Percentiles rank a stretch among this genome's conserved stretches.
Conservation (phyloP, 495 filamentous ascomycete genomes). For the Pyrenopolyporus hunteri region DNA sequence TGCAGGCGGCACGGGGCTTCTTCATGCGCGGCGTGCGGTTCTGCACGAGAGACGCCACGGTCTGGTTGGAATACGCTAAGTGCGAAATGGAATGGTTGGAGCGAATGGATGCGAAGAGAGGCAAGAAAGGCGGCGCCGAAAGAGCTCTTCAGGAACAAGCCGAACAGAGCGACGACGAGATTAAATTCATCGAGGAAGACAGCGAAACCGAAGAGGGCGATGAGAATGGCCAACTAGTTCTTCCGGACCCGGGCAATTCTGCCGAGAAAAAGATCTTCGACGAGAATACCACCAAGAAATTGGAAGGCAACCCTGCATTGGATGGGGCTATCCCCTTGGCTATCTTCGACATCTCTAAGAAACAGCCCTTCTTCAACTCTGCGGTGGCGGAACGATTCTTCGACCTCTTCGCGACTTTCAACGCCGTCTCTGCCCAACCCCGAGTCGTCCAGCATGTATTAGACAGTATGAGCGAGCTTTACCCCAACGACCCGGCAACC, state of each 20-base stretch:
- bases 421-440: constrained; percentile 63
- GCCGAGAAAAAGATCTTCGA: constrained; percentile 56
- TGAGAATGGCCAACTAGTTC: constrained; percentile 44
- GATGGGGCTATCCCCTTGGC: constrained; percentile 90
- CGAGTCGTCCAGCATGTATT: constrained; percentile 81
- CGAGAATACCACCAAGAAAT: constrained; percentile 61
- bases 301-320: constrained; percentile 79
- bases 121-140: constrained; percentile 61
- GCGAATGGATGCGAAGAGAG: constrained; percentile 75
- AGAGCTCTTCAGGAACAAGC: constrained; percentile 50
- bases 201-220: constrained; percentile 49
- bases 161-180: constrained; percentile 52
- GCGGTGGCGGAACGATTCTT: constrained; percentile 77
- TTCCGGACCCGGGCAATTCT: constrained; percentile 47
- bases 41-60: constrained; percentile 68
- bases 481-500: constrained; percentile 63
- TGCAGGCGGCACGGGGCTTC: constrained; percentile 75
- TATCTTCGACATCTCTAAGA: constrained; percentile 87
- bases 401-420: constrained; percentile 73
- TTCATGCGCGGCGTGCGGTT: constrained; percentile 92
- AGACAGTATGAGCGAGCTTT: constrained; percentile 62
- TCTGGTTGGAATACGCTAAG: constrained; percentile 91
- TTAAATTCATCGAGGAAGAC: constrained; percentile 43
- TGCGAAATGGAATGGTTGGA: constrained; percentile 91
- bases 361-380: constrained; percentile 70